Base-by-base conservation (phyloP, 805 yeast species). In the Metschnikowia corniflorae region DNA sequence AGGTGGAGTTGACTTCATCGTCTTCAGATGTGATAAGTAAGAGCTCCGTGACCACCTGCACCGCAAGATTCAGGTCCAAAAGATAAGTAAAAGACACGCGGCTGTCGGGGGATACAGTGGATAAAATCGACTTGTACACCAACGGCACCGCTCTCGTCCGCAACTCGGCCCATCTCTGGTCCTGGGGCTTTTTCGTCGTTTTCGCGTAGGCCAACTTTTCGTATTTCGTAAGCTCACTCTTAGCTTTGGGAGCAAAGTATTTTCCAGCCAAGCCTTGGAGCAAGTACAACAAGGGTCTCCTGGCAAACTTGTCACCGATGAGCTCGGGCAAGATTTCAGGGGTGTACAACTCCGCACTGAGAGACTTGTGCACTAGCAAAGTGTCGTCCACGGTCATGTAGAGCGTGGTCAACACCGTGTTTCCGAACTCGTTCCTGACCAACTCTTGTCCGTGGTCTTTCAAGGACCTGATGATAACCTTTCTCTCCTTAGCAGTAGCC, bases 351-450 rank as follows among this genome's bases (percentile, higher is more conserved):
- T 81, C 91, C 29, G 70, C 65, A 20, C 70, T 61, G 55, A 91
- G 84, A 0, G 94, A 73, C 60, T 86, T 88, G 58, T 71, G 71
- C 29, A 86, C 74, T 52, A 86, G 70, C 36, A 84, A 93, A 2
- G 97, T 89, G 70, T 91, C 98, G 68, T 91, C 98, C 39, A 89
- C 93, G 18, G 91, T 80, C 76, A 83, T 73, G 61, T 86, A 81
- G 27, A 87, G 66, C 9, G 91, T 76, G 49, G 78, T 82, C 45
- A 89, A 72, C 10, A 89, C 97, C 30, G 72, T 51, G 60, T 86
- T 83, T 57, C 98, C 98, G 57, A 76, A 75, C 61, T 89, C 96
- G 58, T 91, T 91, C 44, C 78, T 76, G 37, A 86, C 79, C 58
- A 89, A 70, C 44, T 81, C 82, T 30, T 71, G 68, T n/a, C 80